Conservation (phyloP, 345 rosid genomes). For the Sisymbrium irio region DNA sequence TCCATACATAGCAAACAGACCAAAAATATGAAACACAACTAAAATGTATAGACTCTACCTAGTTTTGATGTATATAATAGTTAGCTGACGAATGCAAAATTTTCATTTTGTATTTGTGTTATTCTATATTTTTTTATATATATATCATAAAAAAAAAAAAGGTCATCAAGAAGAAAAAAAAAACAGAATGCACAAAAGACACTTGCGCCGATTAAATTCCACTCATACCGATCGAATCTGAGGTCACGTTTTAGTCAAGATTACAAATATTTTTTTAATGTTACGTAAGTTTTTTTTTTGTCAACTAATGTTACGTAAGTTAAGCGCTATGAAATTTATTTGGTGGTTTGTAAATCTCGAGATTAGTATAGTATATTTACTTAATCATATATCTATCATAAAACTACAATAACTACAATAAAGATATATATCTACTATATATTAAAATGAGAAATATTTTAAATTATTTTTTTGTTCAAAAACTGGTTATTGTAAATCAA, state of each 20-base stretch:
- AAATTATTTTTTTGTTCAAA: no score
- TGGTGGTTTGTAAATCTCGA: constrained; percentile 32
- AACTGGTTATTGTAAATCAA: no score
- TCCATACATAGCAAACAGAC: background rate
- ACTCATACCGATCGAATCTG: constrained; percentile 5
- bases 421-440: no score
- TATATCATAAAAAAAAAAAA: background rate
- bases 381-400: no score
- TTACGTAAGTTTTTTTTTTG: no score
- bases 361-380: no score
- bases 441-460: no score
- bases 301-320: constrained; percentile 17
- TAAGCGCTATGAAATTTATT: constrained; percentile 22
- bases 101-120: background rate
- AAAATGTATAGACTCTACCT: background rate
- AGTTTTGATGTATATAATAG: background rate
- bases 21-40: background rate
- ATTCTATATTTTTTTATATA: background rate
- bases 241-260: constrained; percentile 15
- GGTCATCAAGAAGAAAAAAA: background rate
- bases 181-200: background rate
- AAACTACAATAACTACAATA: no score
- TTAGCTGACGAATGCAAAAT: background rate
- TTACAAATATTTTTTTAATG: background rate
- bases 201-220: background rate